Evolutionary conservation across 352 stramenopile genomes (phyloP), one percentile per base, ranked within the genome.

Genomic region (Pythium scleroteichum): DNA sequence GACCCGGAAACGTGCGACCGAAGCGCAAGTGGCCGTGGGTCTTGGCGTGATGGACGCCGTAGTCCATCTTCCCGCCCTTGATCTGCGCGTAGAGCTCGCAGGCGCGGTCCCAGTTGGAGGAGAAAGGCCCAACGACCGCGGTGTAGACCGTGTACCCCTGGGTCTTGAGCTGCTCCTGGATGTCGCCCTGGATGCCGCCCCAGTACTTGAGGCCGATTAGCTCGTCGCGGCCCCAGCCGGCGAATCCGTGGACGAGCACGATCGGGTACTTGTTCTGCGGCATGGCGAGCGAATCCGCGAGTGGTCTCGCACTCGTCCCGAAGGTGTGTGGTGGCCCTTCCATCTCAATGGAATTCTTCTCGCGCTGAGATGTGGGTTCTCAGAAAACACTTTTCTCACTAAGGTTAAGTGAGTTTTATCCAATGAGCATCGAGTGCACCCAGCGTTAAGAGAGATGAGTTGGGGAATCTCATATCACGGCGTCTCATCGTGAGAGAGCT

Each of bases 1-100:
- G 33, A 10, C 76, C 78, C n/a, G 75, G 71, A 55, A 74, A 82
- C 33, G 71, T 82, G 32, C 73, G 71, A 41, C 75, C 71, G 39
- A 57, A 73, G 41, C 55, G 71, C n/a, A 62, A 24, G 35, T 73
- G 68, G 26, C 46, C 49, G 56, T 70, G 39, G 12, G 22, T 35
- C 10, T 46, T 39, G 4, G 59, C 48, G 63, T 76, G 69, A 23
- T 57, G 39, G 2, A 24, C 14, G 2, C 69, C 69, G 45, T 76
- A 76, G 57, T 76, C 57, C 19, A 74, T 62, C 8, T 19, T 23
- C 4, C 55, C 59, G 44, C 69, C 69, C 49, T 72, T 71, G 47
- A 76, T 71, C 26, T 72, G 56, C 16, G 69, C 69, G 55, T 71
- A 76, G 1, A 76, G 52, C 63, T 76, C 69, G 40, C 65, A 73